Evolutionary conservation across 352 stramenopile species (phyloP), one percentile per base, ranked within the genome.

Genomic region (Thalassiosira exigua): DNA sequence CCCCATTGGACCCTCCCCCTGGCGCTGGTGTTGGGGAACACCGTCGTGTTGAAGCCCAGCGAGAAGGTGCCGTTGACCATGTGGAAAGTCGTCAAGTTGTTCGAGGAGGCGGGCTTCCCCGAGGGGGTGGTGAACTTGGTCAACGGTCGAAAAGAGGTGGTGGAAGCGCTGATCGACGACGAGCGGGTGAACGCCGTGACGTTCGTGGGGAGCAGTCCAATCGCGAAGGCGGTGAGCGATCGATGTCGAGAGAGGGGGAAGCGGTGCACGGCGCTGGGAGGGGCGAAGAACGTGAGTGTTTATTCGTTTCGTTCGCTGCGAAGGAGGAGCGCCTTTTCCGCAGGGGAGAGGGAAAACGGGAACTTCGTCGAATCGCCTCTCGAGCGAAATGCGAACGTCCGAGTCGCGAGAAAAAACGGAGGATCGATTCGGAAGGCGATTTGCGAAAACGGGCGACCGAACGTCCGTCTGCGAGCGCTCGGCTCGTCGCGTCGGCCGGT

Each of bases 1-100:
- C 96, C 96, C 11, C 97, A 98, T 91, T 99, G 97, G 97, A 99
- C 96, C 0, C 85, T 98, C 17, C 97, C 97, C 3, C 98, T 99
- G 73, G 96, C 96, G 3, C 84, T 99, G 21, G 97, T 96, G 0
- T 93, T 97, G 64, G 97, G 96, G 32, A 99, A 99, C 87, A 97
- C 93, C 67, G 92, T 99, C 42, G 96, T 99, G 61, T 79, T 99
- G 46, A 99, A 99, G 85, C 97, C 97, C 0, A 98, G 92, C 7
- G 97, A 99, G 81, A 99, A 99, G 84, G 95, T 97, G 41, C 97
- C 97, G 3, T 50, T 98, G 26, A 98, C 96, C 0, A 98, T 98
- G 95, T 79, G 89, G 4, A 90, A 90, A 14, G 91, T 98, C 4
- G 92, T 92, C 0, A 82, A 95, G 72, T 80, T 98, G 22, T 77